Conservation (phyloP, 73 alveolate species). For the Tetrahymena borealis region DNA sequence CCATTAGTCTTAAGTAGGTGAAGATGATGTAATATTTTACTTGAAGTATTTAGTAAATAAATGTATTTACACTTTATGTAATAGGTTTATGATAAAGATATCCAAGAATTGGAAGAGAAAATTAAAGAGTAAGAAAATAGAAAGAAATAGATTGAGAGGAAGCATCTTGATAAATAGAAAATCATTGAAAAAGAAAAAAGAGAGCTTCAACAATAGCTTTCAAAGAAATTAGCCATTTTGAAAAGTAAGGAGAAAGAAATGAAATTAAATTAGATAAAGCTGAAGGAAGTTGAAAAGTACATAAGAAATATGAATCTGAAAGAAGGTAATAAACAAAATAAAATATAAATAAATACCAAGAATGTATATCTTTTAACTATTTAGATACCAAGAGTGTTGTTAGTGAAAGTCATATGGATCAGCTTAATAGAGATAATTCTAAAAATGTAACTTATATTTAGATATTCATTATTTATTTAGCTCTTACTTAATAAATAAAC, state of each 20-base stretch:
- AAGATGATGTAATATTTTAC: neutral
- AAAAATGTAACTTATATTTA: neutral
- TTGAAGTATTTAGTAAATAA: neutral
- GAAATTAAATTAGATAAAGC: neutral
- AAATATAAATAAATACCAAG: neutral
- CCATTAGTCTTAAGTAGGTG: neutral
- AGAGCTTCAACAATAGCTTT: neutral
- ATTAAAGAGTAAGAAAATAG: neutral
- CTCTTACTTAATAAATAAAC: too few species aligned
- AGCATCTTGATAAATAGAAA: neutral
- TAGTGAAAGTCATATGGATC: neutral
- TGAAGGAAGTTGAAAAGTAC: neutral
- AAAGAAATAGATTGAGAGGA: neutral
- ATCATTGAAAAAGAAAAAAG: neutral
- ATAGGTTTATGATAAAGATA: neutral
- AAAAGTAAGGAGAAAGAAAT: neutral
- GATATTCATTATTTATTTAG: too few species aligned
- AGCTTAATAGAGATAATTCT: neutral
- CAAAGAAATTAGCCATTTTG: neutral
- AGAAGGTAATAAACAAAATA: neutral
- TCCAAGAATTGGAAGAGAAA: neutral
- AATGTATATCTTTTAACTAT: neutral
- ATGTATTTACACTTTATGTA: neutral
- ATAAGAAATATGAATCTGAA: neutral
- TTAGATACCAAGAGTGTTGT: neutral